Evolutionary conservation across 805 yeast species (phyloP), one percentile per base, ranked within the genome.

Genomic region (Candida endomychidarum): DNA sequence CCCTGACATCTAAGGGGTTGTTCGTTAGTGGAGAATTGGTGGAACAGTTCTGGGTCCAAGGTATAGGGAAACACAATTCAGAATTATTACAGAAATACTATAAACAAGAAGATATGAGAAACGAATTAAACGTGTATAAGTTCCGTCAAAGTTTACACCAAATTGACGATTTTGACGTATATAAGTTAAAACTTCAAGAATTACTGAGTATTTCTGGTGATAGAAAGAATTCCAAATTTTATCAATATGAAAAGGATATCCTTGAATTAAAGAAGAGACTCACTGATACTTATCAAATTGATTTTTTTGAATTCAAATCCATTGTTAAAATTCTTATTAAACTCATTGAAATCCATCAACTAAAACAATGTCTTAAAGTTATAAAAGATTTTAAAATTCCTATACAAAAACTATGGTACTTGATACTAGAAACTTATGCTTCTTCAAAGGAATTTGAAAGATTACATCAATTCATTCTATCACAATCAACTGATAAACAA

Each of bases 11-110:
- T 10, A 19, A 30, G 8, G 33, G 24, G 2, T 40, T 68, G 12
- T 58, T 57, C 25, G 58, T 69, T 2, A 56, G 56, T 30, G 74
- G 74, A 2, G 68, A 63, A 26, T 51, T 69, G 18, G 62, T 69
- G 10, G 63, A 65, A 14, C 56, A 63, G 20, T 62, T 65, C 40
- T 69, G 74, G 72, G 43, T 56, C 2, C 46, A 64, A 29, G 48
- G 53, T 15, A 50, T 65, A 9, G 71, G 64, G 0, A 52, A 51
- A 12, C 8, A 41, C 17, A 51, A 61, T 38, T 34, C 47, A 2
- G 49, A 51, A 24, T 32, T 53, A 8, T 48, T 63, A 19, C 61
- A 58, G 33, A 54, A 51, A 8, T 70, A 51, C 43, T 58, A 48
- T 41, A 58, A 52, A 31, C 63, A 60, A 35, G 65, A 61, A 36